Percentiles rank a stretch among this genome's conserved stretches.
These are phyloP conservation scores for Aspergillus ostianus DNA, from an alignment of 495 filamentous ascomycete species.

Conservation along the genomic window DNA sequence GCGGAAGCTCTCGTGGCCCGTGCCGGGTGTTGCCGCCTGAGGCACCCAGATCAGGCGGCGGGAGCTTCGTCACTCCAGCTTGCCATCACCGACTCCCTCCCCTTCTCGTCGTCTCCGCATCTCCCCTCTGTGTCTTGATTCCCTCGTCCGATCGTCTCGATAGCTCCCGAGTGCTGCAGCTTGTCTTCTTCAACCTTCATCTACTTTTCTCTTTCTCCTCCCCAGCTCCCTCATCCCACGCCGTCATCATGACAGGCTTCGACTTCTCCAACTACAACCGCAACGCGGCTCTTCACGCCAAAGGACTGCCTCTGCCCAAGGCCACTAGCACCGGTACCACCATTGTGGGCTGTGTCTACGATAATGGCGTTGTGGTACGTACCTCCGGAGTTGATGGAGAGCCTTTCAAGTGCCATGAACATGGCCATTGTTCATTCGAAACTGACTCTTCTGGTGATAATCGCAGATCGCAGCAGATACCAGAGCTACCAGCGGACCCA, in stretches of 20 bases:
- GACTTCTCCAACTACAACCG: constrained; percentile 99
- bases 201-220: constrained; percentile 7
- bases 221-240: constrained; percentile 13
- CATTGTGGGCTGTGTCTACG: constrained; percentile 96
- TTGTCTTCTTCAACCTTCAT: not conserved
- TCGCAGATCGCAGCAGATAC: constrained; percentile 91
- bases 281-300: constrained; percentile 91
- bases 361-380: constrained; percentile 90
- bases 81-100: constrained; percentile 26
- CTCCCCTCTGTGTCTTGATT: not conserved
- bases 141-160: not conserved
- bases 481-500: constrained; percentile 93
- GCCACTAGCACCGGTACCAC: constrained; percentile 99
- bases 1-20: constrained; percentile 13
- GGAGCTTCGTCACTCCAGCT: constrained; percentile 47
- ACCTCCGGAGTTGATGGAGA: not conserved
- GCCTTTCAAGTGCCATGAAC: not conserved
- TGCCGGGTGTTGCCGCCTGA: constrained; percentile 31
- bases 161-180: not conserved
- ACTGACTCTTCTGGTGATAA: constrained; percentile 13
- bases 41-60: constrained; percentile 37
- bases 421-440: not conserved
- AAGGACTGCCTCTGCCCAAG: constrained; percentile 90
- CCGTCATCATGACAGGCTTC: constrained; percentile 86
- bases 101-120: constrained; percentile 5